A percentile compares a stretch with the other conserved stretches of the same genome.
Conservation (phyloP, 2,329 filamentous ascomycete genomes). For the Hypoxylon sp. region DNA sequence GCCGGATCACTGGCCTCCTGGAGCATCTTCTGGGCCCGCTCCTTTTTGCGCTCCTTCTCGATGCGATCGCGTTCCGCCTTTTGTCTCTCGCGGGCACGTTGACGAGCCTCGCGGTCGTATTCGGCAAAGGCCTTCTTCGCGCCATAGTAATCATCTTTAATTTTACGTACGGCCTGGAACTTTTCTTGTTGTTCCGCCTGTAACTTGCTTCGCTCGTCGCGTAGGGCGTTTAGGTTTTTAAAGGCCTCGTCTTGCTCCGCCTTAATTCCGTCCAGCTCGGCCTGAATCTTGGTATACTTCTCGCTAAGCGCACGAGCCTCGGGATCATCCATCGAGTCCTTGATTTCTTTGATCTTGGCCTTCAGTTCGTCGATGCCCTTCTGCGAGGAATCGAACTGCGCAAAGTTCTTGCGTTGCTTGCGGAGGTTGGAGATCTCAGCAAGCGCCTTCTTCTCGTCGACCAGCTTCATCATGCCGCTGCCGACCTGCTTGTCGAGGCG, state of each 20-base stretch:
- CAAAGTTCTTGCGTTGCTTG: slow-evolving; percentile 93
- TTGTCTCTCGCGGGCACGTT: slow-evolving; percentile 79
- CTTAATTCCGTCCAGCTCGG: slow-evolving; percentile 90
- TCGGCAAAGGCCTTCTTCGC: slow-evolving; percentile 84
- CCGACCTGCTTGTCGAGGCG: slow-evolving; percentile 87
- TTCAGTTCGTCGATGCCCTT: slow-evolving; percentile 91
- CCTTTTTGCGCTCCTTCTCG: slow-evolving; percentile 78
- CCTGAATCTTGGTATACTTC: slow-evolving; percentile 84
- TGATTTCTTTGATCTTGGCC: slow-evolving; percentile 87
- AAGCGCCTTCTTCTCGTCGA: slow-evolving; percentile 96
- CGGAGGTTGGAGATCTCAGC: slow-evolving; percentile 83
- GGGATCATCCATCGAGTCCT: slow-evolving; percentile 90
- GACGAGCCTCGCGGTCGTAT: slow-evolving; percentile 85
- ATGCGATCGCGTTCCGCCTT: slow-evolving; percentile 83
- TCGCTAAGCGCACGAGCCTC: slow-evolving; percentile 90
- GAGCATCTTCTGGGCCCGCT: slow-evolving; percentile 79
- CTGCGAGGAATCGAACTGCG: slow-evolving; percentile 83
- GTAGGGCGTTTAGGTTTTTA: slow-evolving; percentile 86
- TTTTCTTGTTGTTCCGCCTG: slow-evolving; percentile 89
- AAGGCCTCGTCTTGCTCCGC: slow-evolving; percentile 90
- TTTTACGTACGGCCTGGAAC: slow-evolving; percentile 81
- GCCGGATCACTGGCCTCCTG: slow-evolving; percentile 87
- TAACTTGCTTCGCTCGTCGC: slow-evolving; percentile 86
- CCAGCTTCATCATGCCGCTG: slow-evolving; percentile 90
- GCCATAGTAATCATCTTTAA: slow-evolving; percentile 90